Conservation (phyloP, 176 grass and related monocot genomes). For the Puccinellia tenuiflora region DNA sequence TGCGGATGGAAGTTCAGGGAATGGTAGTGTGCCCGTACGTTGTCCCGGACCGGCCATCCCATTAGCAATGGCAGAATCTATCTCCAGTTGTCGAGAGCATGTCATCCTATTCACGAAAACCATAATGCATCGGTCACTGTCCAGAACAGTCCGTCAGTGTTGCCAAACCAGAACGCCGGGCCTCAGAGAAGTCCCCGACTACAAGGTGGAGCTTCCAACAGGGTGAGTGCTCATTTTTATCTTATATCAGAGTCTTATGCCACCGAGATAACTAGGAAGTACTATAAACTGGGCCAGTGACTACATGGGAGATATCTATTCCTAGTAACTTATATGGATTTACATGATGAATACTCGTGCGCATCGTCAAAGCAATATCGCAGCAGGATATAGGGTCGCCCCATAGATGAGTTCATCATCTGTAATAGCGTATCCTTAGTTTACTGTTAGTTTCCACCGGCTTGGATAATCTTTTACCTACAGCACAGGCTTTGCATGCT, state of each 20-base stretch:
- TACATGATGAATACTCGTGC: background rate
- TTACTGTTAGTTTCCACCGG: background rate
- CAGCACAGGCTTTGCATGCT: background rate
- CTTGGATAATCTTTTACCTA: background rate
- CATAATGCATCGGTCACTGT: background rate
- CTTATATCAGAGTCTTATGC: background rate
- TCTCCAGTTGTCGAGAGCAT: background rate
- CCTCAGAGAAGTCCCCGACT: constrained; percentile 36
- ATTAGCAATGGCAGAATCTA: too few species aligned
- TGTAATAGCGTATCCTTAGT: background rate
- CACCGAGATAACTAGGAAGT: background rate
- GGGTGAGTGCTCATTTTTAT: constrained; percentile 23
- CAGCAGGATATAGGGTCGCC: background rate
- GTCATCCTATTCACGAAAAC: background rate
- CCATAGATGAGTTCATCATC: background rate
- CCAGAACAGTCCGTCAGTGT: background rate
- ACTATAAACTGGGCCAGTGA: background rate
- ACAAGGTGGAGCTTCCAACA: constrained; percentile 29
- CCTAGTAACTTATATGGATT: background rate
- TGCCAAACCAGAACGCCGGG: background rate
- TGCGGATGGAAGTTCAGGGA: background rate
- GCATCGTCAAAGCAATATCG: background rate
- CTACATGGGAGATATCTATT: background rate
- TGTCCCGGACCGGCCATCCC: background rate
- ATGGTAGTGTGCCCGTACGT: background rate